Conservation (phyloP, 2,329 filamentous ascomycete species). For the Ophiognomonia clavigignenti-juglandacearum region DNA sequence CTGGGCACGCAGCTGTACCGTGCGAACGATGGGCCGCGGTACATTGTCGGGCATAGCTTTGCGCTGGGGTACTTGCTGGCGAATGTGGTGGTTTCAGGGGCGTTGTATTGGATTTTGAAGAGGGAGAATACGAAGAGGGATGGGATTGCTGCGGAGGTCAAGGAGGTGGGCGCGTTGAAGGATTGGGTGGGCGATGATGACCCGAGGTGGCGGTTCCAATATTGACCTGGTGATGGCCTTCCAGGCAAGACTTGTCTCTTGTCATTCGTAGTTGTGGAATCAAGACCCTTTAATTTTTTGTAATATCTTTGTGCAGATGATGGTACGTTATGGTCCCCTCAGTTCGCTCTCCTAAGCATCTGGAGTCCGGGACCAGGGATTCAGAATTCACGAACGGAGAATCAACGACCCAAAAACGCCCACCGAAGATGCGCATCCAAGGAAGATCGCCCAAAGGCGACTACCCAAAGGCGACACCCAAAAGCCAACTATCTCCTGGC, state of each 20-base stretch:
- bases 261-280: too few relatives aligned
- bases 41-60: constrained; percentile 61
- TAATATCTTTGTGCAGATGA: too few relatives aligned
- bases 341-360: too few relatives aligned
- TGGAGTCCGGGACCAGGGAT: too few relatives aligned
- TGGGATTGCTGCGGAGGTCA: constrained; percentile 34
- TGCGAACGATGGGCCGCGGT: constrained; percentile 54
- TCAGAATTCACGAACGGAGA: too few relatives aligned
- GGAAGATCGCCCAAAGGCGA: too few relatives aligned
- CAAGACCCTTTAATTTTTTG: too few relatives aligned
- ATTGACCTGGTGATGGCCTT: constrained; percentile 26
- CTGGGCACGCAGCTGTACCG: constrained; percentile 68
- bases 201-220: constrained; percentile 62
- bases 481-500: too few relatives aligned
- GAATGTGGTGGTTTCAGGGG: constrained; percentile 49
- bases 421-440: too few relatives aligned
- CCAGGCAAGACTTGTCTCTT: background rate
- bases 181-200: constrained; percentile 61
- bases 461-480: too few relatives aligned
- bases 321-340: too few relatives aligned
- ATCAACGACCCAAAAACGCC: too few relatives aligned
- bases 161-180: constrained; percentile 43
- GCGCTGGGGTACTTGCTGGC: constrained; percentile 59
- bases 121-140: constrained; percentile 54
- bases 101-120: constrained; percentile 49